A percentile compares a stretch with the other conserved stretches of the same genome.
phyloP scores from a whole-genome alignment of 352 stramenopile species.

The Blastocystis sp. region DNA sequence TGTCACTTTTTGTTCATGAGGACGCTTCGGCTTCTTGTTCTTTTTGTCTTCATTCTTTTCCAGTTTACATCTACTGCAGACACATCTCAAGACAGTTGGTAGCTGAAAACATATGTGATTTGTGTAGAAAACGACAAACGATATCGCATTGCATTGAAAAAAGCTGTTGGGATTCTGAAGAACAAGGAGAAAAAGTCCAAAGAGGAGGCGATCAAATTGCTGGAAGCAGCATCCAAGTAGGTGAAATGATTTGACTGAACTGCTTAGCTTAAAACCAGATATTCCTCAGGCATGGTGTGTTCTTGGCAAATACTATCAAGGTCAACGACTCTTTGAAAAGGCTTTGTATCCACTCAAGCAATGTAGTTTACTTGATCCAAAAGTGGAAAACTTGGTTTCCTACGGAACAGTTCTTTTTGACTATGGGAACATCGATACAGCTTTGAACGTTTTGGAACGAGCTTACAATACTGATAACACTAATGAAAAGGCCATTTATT shows the following conservation, averaged over 20 bases:
- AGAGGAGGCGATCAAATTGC: slow-evolving; percentile 26
- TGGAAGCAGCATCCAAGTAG: slow-evolving; percentile 18
- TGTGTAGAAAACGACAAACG: slow-evolving; percentile 9
- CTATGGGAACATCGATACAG: slow-evolving; percentile 24
- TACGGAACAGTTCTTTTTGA: slow-evolving; percentile 40
- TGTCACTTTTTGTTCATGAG: no score
- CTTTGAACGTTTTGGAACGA: neutral
- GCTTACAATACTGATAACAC: neutral
- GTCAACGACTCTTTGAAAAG: slow-evolving; percentile 14
- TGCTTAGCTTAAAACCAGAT: neutral
- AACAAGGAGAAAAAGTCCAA: slow-evolving; percentile 43
- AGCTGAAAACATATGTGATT: neutral
- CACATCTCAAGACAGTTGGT: no score
- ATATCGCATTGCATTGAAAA: slow-evolving; percentile 37
- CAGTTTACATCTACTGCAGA: no score
- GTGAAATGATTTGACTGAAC: neutral
- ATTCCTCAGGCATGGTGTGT: slow-evolving; percentile 31
- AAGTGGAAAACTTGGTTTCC: neutral
- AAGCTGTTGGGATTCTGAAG: slow-evolving; percentile 45
- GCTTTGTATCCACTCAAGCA: neutral
- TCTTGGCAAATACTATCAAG: slow-evolving; percentile 54
- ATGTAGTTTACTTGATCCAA: slow-evolving; percentile 19
- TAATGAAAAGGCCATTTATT: slow-evolving; percentile 30
- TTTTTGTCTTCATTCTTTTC: no score
- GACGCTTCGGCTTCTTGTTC: no score